phyloP scores from a whole-genome alignment of 148 eudicot genomes.

The Vaccinium darrowii region DNA sequence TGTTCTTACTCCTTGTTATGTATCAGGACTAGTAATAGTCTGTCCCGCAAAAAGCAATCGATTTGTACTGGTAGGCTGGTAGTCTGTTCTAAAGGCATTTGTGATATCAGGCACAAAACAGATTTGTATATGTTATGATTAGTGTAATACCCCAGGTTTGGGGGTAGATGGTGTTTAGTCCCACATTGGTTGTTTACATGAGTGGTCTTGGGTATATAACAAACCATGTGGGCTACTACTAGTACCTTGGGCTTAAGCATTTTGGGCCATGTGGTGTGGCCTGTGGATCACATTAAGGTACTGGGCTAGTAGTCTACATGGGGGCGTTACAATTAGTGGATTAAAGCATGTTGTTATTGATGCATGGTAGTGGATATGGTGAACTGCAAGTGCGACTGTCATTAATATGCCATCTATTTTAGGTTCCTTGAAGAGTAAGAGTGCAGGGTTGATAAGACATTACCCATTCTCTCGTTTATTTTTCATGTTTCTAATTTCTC shows the following conservation, averaged over 20 bases:
- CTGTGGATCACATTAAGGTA: too few relatives aligned
- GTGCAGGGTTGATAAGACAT: not conserved
- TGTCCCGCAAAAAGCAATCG: not conserved
- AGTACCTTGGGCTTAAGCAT: too few relatives aligned
- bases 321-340: not conserved
- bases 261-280: too few relatives aligned
- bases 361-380: slow-evolving; percentile 1
- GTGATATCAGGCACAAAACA: not conserved
- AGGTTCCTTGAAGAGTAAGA: not conserved
- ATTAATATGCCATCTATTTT: not conserved
- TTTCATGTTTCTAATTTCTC: not conserved
- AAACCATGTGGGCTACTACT: too few relatives aligned
- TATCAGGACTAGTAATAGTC: not conserved
- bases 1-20: not conserved
- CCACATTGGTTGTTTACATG: too few relatives aligned
- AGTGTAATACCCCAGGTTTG: not conserved
- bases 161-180: too few relatives aligned
- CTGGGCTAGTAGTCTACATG: too few relatives aligned
- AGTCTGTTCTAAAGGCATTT: not conserved
- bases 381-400: not conserved
- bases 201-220: too few relatives aligned
- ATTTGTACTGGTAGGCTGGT: not conserved
- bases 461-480: not conserved
- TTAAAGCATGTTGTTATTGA: not conserved
- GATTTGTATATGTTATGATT: not conserved